phyloP scores from a whole-genome alignment of 176 grass and related monocot species.

The Carex kokanica region DNA sequence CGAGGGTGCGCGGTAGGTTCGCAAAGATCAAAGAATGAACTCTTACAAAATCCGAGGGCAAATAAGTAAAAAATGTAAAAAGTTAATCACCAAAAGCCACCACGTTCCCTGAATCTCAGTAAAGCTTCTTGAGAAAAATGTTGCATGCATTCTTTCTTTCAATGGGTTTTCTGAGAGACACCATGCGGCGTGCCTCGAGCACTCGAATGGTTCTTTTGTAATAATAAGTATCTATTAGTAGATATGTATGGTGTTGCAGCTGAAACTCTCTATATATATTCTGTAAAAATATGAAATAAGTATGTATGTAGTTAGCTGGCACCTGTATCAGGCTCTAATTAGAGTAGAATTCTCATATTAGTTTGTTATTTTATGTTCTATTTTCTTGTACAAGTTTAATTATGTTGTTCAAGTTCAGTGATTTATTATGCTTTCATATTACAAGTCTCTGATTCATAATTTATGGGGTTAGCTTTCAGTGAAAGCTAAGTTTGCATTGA shows the following conservation, averaged over 20 bases:
- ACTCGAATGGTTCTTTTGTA: constrained; percentile 8
- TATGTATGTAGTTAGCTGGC: constrained; percentile 5
- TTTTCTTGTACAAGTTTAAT: constrained; percentile 14
- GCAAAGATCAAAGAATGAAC: constrained; percentile 75
- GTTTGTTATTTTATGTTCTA: constrained; percentile 2
- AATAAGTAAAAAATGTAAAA: constrained; percentile 29
- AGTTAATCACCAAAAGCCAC: not conserved
- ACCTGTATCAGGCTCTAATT: not conserved
- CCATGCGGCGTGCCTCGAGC: not conserved
- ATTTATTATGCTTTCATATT: not conserved
- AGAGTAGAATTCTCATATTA: constrained; percentile 14
- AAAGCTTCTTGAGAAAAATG: constrained; percentile 3
- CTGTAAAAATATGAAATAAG: constrained; percentile 17
- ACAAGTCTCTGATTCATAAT: not conserved
- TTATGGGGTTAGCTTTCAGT: not conserved
- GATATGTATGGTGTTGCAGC: not conserved
- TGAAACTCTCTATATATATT: not conserved
- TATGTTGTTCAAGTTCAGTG: constrained; percentile 7
- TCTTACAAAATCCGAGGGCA: constrained; percentile 22
- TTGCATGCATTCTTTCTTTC: not conserved
- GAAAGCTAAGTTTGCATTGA: not conserved
- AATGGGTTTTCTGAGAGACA: constrained; percentile 1
- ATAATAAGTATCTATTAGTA: constrained; percentile 22
- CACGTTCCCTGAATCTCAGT: not conserved
- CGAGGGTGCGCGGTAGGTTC: constrained; percentile 91